Evolutionary conservation across 306 rosid species (phyloP).

Genomic region (Fragaria vesca): DNA sequence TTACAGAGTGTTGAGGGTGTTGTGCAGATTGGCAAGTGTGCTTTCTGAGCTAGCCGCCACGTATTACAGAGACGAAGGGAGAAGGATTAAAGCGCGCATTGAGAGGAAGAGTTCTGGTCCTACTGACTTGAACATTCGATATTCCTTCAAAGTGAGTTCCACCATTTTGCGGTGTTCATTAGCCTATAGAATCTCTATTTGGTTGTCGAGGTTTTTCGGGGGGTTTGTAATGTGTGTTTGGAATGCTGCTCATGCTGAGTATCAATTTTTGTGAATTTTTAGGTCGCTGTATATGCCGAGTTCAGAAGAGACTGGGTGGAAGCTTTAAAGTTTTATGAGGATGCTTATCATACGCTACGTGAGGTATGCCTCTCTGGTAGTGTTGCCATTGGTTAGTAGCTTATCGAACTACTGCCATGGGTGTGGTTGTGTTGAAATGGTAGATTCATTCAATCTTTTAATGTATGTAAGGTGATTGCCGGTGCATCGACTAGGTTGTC

Average conservation of each 20-base stretch:
- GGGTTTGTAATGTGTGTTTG: background rate
- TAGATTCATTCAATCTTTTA: slow-evolving; percentile 5
- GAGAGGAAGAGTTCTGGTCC: slow-evolving; percentile 69
- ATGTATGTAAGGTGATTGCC: slow-evolving; percentile 50
- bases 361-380: slow-evolving; percentile 49
- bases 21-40: slow-evolving; percentile 58
- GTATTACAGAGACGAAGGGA: slow-evolving; percentile 86
- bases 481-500: slow-evolving; percentile 76
- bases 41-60: slow-evolving; percentile 64
- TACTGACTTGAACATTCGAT: slow-evolving; percentile 71
- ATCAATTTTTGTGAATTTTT: slow-evolving; percentile 40
- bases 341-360: slow-evolving; percentile 78
- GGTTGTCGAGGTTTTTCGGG: background rate
- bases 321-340: slow-evolving; percentile 87
- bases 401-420: background rate
- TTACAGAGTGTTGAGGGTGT: background rate
- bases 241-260: slow-evolving; percentile 31
- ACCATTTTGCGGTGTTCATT: background rate
- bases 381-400: background rate
- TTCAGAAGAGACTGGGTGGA: slow-evolving; percentile 91
- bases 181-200: background rate
- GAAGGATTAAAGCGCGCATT: slow-evolving; percentile 63
- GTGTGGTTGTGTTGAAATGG: background rate
- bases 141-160: slow-evolving; percentile 76
- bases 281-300: slow-evolving; percentile 98